Conservation (phyloP, 2,329 filamentous ascomycete species). For the Aspergillus glaucus region DNA sequence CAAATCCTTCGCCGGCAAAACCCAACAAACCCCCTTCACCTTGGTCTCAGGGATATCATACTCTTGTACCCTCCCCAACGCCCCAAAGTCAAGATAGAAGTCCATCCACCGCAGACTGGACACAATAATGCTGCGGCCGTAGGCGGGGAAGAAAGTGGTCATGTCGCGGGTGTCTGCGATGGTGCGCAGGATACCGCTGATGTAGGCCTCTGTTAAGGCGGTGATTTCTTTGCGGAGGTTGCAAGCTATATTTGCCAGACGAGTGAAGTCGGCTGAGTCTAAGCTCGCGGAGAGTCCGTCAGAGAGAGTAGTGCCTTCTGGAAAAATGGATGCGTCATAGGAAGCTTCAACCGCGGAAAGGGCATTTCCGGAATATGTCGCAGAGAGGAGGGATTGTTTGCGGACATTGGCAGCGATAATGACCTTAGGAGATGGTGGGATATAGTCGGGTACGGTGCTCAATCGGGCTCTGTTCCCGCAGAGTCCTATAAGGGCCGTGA, state of each 20-base stretch:
- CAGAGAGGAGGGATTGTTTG: background rate
- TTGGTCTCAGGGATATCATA: background rate
- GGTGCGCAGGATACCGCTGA: background rate
- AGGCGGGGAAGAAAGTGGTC: background rate
- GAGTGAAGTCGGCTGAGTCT: background rate
- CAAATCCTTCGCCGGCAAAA: background rate
- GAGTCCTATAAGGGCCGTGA: slow-evolving; percentile 1
- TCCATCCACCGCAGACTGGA: slow-evolving; percentile 7
- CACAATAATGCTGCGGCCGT: slow-evolving; percentile 2
- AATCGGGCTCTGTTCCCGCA: slow-evolving; percentile 3
- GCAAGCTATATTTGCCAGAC: background rate
- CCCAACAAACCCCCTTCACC: background rate
- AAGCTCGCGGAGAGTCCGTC: background rate
- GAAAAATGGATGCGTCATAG: background rate
- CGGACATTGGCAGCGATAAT: background rate
- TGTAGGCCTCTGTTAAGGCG: background rate
- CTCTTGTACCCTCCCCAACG: background rate
- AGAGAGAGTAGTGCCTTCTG: background rate
- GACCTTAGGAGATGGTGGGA: slow-evolving; percentile 1
- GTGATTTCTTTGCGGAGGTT: background rate
- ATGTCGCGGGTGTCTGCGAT: background rate
- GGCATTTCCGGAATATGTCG: background rate
- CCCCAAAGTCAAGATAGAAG: slow-evolving; percentile 4
- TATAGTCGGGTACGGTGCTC: slow-evolving; percentile 1
- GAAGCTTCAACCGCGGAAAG: background rate